Conservation (phyloP, 1,284 basidiomycete species). For the Trichosporon coremiiforme region DNA sequence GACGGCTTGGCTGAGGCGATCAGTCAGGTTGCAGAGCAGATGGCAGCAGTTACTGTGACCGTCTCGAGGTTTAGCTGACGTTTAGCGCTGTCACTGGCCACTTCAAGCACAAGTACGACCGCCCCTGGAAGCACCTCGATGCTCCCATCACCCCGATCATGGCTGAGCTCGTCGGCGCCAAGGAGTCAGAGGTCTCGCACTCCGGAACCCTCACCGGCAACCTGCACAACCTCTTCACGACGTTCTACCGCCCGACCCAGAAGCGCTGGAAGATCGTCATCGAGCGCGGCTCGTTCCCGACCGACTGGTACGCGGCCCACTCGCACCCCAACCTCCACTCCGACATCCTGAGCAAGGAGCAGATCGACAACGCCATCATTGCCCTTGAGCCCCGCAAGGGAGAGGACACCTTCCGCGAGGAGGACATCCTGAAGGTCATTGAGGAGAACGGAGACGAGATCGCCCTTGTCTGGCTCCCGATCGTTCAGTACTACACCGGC, state of each 20-base stretch:
- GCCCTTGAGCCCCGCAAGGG: constrained; percentile 76
- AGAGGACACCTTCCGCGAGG: constrained; percentile 82
- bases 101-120: constrained; percentile 78
- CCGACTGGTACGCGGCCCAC: constrained; percentile 93
- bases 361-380: constrained; percentile 65
- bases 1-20: too few relatives aligned
- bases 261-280: constrained; percentile 89
- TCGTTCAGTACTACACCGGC: constrained; percentile 97
- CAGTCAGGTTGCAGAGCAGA: neutral
- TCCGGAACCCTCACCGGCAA: constrained; percentile 94
- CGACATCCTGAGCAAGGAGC: constrained; percentile 65
- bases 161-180: constrained; percentile 82
- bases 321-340: constrained; percentile 82
- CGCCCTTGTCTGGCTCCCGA: constrained; percentile 84
- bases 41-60: too few relatives aligned
- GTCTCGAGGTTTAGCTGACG: neutral
- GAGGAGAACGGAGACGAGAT: constrained; percentile 71
- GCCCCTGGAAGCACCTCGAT: constrained; percentile 82
- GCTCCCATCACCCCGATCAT: constrained; percentile 73
- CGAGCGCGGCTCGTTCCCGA: constrained; percentile 92
- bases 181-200: constrained; percentile 84
- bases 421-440: constrained; percentile 82
- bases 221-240: constrained; percentile 89
- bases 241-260: constrained; percentile 87
- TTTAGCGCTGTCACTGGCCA: constrained; percentile 85